Conservation (phyloP, 805 yeast species). For the Ogataea saltuana region DNA sequence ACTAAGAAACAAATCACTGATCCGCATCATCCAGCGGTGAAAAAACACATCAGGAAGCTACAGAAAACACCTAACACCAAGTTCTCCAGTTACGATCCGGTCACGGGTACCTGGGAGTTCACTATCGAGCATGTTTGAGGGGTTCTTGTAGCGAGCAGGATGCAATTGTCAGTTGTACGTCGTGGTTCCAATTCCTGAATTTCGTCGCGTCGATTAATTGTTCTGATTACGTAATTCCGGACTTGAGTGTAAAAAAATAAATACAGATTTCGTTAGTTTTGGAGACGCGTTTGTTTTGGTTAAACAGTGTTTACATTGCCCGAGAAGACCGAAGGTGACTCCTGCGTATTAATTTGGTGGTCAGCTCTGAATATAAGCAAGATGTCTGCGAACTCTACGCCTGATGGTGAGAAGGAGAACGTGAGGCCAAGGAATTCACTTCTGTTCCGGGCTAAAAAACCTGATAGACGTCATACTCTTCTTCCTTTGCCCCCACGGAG, state of each 20-base stretch:
- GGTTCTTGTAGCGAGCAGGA: no score
- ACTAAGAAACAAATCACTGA: slow-evolving; percentile 75
- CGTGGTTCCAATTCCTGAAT: no score
- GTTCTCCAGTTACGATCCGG: slow-evolving; percentile 77
- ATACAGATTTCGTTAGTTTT: neutral
- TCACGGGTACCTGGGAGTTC: slow-evolving; percentile 72
- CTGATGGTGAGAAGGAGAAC: slow-evolving; percentile 16
- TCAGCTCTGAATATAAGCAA: no score
- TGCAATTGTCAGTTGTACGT: no score
- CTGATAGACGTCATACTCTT: slow-evolving; percentile 37
- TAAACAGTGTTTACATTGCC: no score
- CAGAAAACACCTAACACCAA: slow-evolving; percentile 57
- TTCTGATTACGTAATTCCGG: slow-evolving; percentile 1
- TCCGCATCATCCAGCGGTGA: slow-evolving; percentile 69
- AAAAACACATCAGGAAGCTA: slow-evolving; percentile 66
- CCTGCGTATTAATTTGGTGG: no score
- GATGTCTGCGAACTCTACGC: slow-evolving; percentile 7
- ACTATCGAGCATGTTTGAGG: slow-evolving; percentile 43
- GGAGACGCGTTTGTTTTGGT: slow-evolving; percentile 4
- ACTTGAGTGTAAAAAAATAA: slow-evolving; percentile 6
- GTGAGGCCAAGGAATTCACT: slow-evolving; percentile 9
- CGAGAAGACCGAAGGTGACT: no score
- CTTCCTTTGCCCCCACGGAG: slow-evolving; percentile 38
- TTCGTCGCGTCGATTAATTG: slow-evolving; percentile 1
- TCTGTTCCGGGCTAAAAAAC: slow-evolving; percentile 15